These are phyloP conservation scores for Auxenochlorella pyrenoidosa DNA, from an alignment of 139 green algal genomes.

Conservation along the genomic window DNA sequence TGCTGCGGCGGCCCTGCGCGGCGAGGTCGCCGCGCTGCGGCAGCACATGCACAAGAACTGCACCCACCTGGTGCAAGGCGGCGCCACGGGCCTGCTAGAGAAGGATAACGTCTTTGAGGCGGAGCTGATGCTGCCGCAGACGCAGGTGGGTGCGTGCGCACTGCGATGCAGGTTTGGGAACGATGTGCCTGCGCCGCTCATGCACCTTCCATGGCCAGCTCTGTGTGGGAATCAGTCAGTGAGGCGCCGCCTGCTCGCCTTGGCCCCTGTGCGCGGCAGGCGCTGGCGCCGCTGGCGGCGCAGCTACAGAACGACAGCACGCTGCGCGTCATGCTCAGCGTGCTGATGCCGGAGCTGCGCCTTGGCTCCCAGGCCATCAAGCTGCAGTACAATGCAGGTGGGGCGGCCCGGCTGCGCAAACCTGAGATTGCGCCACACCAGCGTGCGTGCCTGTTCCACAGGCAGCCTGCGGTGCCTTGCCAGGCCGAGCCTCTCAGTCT, in stretches of 20 bases:
- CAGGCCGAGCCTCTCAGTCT: too few species aligned
- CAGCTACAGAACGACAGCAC: slow-evolving; percentile 62
- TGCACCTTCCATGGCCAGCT: too few species aligned
- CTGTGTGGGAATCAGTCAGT: too few species aligned
- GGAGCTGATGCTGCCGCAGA: slow-evolving; percentile 46
- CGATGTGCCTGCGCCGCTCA: neutral
- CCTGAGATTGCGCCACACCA: too few species aligned
- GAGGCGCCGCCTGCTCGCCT: too few species aligned
- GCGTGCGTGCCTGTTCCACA: too few species aligned
- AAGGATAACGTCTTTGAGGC: slow-evolving; percentile 69
- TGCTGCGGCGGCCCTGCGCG: slow-evolving; percentile 23
- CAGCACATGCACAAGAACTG: slow-evolving; percentile 67
- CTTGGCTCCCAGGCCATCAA: slow-evolving; percentile 81
- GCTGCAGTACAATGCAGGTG: slow-evolving; percentile 60
- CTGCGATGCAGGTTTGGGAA: neutral
- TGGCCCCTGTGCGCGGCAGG: neutral
- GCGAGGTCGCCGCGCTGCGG: slow-evolving; percentile 52
- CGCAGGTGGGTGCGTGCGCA: slow-evolving; percentile 36
- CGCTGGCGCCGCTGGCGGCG: slow-evolving; percentile 55
- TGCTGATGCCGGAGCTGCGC: slow-evolving; percentile 65
- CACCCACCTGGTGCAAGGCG: slow-evolving; percentile 68
- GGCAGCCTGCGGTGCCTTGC: neutral
- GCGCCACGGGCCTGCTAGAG: slow-evolving; percentile 54
- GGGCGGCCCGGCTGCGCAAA: too few species aligned
- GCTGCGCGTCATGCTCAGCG: slow-evolving; percentile 69